A percentile compares a stretch with the other conserved stretches of the same genome.
phyloP scores from a whole-genome alignment of 768 basidiomycete genomes.

The Calocybe gangraenosa region DNA sequence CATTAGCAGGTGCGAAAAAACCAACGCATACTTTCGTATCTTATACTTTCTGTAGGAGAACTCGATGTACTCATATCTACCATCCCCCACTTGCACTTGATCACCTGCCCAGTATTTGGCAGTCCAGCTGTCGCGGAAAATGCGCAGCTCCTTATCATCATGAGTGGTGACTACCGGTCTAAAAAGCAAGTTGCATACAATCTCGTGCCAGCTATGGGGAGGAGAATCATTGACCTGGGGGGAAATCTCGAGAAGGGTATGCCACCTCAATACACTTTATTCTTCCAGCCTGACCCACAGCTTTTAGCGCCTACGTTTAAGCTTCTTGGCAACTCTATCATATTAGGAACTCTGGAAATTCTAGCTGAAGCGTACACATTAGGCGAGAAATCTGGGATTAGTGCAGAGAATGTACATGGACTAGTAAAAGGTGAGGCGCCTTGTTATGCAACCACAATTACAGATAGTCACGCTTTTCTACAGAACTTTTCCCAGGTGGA shows the following conservation, averaged over 20 bases:
- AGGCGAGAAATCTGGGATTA: slow-evolving; percentile 80
- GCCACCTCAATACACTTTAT: background rate
- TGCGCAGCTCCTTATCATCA: slow-evolving; percentile 64
- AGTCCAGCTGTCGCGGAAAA: slow-evolving; percentile 62
- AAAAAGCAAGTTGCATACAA: slow-evolving; percentile 78
- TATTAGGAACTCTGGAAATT: slow-evolving; percentile 73
- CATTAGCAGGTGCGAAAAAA: slow-evolving; percentile 36
- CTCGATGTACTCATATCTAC: slow-evolving; percentile 64
- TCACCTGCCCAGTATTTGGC: slow-evolving; percentile 78
- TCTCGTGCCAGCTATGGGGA: slow-evolving; percentile 75
- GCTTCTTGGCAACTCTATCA: slow-evolving; percentile 75
- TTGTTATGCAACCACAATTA: slow-evolving; percentile 6
- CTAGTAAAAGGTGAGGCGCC: slow-evolving; percentile 52
- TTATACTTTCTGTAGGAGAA: slow-evolving; percentile 36
- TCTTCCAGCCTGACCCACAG: background rate
- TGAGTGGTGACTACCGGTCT: slow-evolving; percentile 77
- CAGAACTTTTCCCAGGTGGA: slow-evolving; percentile 70
- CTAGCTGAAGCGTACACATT: slow-evolving; percentile 83
- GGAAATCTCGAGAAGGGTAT: slow-evolving; percentile 80
- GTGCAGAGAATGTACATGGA: slow-evolving; percentile 48
- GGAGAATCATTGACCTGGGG: slow-evolving; percentile 78
- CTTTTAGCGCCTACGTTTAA: slow-evolving; percentile 65
- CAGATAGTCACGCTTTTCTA: background rate
- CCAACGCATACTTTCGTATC: slow-evolving; percentile 1
- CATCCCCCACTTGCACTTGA: slow-evolving; percentile 55